Conservation (phyloP, 306 rosid genomes). For the Pyrus pyrifolia region DNA sequence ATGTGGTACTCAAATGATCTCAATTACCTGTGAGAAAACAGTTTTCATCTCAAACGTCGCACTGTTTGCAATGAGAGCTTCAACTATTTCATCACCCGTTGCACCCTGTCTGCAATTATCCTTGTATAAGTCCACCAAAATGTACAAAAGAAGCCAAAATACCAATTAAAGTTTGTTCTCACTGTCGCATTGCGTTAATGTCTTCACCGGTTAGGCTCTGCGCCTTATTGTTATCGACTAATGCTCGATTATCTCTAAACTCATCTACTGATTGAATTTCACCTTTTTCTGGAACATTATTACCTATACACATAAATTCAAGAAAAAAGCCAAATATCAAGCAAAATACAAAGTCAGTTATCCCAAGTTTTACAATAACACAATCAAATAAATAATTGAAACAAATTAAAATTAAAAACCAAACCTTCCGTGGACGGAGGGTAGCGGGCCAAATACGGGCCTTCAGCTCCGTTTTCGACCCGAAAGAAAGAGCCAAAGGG, state of each 20-base stretch:
- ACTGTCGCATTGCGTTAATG: conserved; percentile 72
- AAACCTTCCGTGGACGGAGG: conserved; percentile 47
- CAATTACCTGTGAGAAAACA: conserved; percentile 75
- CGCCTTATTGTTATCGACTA: conserved; percentile 77
- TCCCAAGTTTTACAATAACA: neutral
- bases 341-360: neutral
- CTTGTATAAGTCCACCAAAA: too few species aligned
- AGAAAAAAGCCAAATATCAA: neutral
- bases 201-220: conserved; percentile 86
- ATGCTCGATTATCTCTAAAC: conserved; percentile 57
- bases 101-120: conserved; percentile 58
- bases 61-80: conserved; percentile 87
- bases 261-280: conserved; percentile 37
- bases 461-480: conserved; percentile 46
- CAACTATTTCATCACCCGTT: conserved; percentile 79
- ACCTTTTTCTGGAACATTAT: conserved; percentile 27
- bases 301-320: conserved; percentile 21
- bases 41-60: conserved; percentile 91
- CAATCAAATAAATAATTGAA: neutral
- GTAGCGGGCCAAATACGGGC: conserved; percentile 41
- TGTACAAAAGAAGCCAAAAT: neutral
- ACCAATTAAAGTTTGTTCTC: conserved; percentile 10
- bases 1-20: neutral
- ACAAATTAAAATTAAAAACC: neutral
- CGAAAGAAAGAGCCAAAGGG: conserved; percentile 77